Evolutionary conservation across 177 flowering plant genomes (phyloP).

Genomic region (Vitis hybrid): DNA sequence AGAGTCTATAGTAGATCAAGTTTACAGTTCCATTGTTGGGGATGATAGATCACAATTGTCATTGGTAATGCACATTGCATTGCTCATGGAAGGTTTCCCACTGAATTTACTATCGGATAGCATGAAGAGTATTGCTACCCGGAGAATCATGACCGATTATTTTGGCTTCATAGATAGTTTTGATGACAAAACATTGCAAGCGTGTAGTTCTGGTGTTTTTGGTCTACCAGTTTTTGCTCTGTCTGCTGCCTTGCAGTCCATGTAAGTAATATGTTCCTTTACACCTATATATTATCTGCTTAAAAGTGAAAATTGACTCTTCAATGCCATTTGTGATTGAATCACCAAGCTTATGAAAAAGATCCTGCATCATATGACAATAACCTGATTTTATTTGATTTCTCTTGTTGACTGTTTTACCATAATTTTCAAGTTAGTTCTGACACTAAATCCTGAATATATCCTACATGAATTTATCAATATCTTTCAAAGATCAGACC

Average conservation of each 20-base stretch:
- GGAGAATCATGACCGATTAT: slow-evolving; percentile 48
- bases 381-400: neutral
- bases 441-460: too few species aligned
- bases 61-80: slow-evolving; percentile 38
- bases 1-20: slow-evolving; percentile 39
- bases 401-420: too few species aligned
- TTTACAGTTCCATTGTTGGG: slow-evolving; percentile 38
- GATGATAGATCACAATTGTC: slow-evolving; percentile 40
- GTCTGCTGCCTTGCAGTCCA: slow-evolving; percentile 53
- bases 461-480: too few species aligned
- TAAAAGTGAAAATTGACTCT: neutral
- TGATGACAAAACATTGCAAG: slow-evolving; percentile 25
- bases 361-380: neutral
- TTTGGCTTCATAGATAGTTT: slow-evolving; percentile 50
- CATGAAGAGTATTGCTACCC: slow-evolving; percentile 42
- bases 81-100: slow-evolving; percentile 88
- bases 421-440: too few species aligned
- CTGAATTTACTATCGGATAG: slow-evolving; percentile 56
- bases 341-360: neutral
- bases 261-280: slow-evolving; percentile 50
- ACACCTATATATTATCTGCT: too few species aligned
- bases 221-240: slow-evolving; percentile 62
- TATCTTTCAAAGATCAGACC: neutral
- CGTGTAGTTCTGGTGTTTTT: slow-evolving; percentile 27
- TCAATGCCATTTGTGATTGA: too few species aligned